These are phyloP conservation scores for Stramenopiles sp. DNA, from an alignment of 352 stramenopile genomes.

Conservation along the genomic window DNA sequence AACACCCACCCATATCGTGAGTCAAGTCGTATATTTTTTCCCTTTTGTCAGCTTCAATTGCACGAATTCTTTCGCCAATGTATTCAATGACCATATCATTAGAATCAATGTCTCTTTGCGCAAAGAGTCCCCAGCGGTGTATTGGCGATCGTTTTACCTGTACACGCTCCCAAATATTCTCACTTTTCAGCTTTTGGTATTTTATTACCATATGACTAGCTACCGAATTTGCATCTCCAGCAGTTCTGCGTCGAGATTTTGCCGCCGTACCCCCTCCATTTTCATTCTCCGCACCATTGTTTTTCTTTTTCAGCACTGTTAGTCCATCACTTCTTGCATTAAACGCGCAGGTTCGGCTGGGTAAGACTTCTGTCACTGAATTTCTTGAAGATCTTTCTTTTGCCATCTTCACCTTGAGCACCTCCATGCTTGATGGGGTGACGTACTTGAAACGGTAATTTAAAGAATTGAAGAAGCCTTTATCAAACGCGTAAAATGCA, in stretches of 20 bases:
- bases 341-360: too few species aligned
- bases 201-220: neutral
- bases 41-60: neutral
- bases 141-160: conserved; percentile 9
- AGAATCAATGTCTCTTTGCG: neutral
- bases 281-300: neutral
- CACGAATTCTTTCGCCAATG: conserved; percentile 10
- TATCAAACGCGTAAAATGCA: neutral
- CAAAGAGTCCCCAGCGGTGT: conserved; percentile 17
- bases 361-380: too few species aligned
- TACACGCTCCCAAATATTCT: neutral
- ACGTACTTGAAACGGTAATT: neutral
- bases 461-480: neutral
- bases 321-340: neutral
- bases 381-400: too few species aligned
- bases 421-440: neutral
- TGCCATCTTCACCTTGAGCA: neutral
- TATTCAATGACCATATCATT: conserved; percentile 18
- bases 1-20: conserved; percentile 70
- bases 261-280: neutral
- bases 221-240: neutral
- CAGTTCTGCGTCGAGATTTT: neutral
- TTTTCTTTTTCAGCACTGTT: neutral
- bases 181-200: neutral
- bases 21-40: neutral